Evolutionary conservation across 164 flowering plant genomes (phyloP).

Genomic region (Annona squamosa): DNA sequence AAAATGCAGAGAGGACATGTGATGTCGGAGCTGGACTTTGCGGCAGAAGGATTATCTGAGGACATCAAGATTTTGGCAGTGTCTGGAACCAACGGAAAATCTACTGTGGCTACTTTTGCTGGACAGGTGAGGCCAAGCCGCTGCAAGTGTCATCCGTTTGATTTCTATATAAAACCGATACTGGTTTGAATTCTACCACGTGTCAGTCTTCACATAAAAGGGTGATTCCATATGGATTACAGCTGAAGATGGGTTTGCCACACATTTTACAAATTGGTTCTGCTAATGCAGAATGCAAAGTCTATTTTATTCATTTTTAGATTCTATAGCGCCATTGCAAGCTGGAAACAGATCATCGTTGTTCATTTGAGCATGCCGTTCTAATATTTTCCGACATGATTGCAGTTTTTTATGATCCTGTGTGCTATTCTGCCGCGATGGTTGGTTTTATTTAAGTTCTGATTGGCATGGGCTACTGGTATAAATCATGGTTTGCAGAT

Average conservation of each 20-base stretch:
- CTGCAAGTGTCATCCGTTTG: background rate
- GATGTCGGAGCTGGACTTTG: constrained; percentile 43
- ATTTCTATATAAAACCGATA: background rate
- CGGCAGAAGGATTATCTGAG: constrained; percentile 33
- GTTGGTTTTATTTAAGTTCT: background rate
- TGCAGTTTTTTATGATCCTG: background rate
- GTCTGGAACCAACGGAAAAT: constrained; percentile 49
- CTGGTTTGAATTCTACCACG: background rate
- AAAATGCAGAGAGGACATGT: constrained; percentile 29
- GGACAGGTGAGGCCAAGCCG: constrained; percentile 24
- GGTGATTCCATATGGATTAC: background rate
- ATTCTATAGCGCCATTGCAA: background rate
- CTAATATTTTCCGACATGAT: background rate
- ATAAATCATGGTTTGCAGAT: constrained; percentile 21
- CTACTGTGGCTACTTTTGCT: constrained; percentile 37
- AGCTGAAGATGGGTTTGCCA: background rate
- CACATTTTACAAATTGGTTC: too few species aligned
- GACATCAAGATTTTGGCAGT: constrained; percentile 31
- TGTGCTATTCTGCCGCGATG: background rate
- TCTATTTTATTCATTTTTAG: too few species aligned
- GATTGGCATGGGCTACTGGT: constrained; percentile 1
- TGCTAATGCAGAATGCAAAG: too few species aligned
- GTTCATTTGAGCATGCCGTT: background rate
- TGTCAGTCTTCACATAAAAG: background rate
- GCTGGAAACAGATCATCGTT: background rate